Percentiles rank a stretch among this genome's conserved stretches.
Conservation (phyloP, 2,329 filamentous ascomycete genomes). For the Penicillium sp. region DNA sequence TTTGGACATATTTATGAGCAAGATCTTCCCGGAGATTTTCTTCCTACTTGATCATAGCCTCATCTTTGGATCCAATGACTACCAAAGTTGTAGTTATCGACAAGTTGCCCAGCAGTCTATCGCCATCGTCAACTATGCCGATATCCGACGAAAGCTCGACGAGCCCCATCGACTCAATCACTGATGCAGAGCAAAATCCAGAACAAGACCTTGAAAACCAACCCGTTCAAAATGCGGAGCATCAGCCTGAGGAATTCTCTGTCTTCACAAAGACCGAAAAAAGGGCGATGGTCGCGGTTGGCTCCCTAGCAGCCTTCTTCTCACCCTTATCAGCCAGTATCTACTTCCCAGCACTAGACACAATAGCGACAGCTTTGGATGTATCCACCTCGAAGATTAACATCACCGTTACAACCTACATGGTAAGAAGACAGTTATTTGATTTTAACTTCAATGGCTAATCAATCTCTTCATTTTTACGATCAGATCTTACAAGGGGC, state of each 20-base stretch:
- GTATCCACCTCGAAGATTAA: slow-evolving; percentile 48
- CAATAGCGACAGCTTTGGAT: slow-evolving; percentile 39
- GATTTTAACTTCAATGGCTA: slow-evolving; percentile 1
- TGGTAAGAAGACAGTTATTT: slow-evolving; percentile 32
- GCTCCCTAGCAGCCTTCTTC: slow-evolving; percentile 29
- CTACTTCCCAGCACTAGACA: slow-evolving; percentile 39
- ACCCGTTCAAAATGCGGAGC: background rate
- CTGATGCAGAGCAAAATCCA: background rate
- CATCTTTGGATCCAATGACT: background rate
- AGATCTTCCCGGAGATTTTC: background rate
- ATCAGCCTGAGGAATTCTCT: slow-evolving; percentile 36
- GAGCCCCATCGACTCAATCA: background rate
- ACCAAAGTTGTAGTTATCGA: background rate
- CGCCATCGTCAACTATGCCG: background rate
- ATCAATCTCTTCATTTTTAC: background rate
- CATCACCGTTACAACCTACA: slow-evolving; percentile 53
- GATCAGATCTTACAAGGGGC: slow-evolving; percentile 28
- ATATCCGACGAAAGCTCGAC: background rate
- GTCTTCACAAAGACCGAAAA: slow-evolving; percentile 27
- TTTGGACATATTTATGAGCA: background rate
- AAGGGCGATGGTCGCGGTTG: slow-evolving; percentile 21
- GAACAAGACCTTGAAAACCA: background rate
- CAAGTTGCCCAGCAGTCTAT: background rate
- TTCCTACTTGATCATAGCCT: background rate
- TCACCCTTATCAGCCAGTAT: slow-evolving; percentile 38